Percentiles rank a stretch among this genome's conserved stretches.
phyloP scores from a whole-genome alignment of 805 yeast species.

The Saccharomycopsis javanensis region DNA sequence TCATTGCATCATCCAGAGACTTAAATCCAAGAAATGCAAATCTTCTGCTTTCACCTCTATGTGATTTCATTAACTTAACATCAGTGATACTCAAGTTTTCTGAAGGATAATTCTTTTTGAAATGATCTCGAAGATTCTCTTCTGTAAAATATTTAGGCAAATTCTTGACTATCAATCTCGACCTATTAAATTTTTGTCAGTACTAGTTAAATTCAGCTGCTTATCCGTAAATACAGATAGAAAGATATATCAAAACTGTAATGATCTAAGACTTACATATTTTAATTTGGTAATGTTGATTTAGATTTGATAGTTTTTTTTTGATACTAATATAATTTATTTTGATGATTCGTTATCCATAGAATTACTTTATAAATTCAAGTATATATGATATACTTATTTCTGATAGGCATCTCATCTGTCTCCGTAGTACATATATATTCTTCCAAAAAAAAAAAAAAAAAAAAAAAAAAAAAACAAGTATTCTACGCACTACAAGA shows the following conservation, averaged over 20 bases:
- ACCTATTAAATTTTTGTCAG: slow-evolving; percentile 22
- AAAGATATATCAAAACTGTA: too few species aligned
- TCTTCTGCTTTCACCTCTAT: slow-evolving; percentile 79
- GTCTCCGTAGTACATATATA: background rate
- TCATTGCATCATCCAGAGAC: slow-evolving; percentile 61
- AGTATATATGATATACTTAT: too few species aligned
- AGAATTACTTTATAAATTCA: too few species aligned
- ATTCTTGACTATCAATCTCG: slow-evolving; percentile 71
- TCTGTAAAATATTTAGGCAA: slow-evolving; percentile 61
- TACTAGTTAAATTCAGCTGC: background rate
- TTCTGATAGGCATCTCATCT: background rate
- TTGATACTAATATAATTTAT: background rate
- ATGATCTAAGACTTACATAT: background rate
- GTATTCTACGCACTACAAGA: background rate
- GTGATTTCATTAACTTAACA: slow-evolving; percentile 71
- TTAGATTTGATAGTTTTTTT: too few species aligned
- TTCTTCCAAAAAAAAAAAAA: background rate
- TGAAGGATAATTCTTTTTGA: slow-evolving; percentile 25
- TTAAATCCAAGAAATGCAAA: slow-evolving; percentile 90
- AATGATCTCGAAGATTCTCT: slow-evolving; percentile 48
- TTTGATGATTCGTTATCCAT: too few species aligned
- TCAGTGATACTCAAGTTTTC: slow-evolving; percentile 53
- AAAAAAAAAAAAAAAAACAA: background rate
- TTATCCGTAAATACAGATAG: too few species aligned
- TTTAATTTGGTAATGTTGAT: too few species aligned